Evolutionary conservation across 805 yeast genomes (phyloP).

Genomic region (Yarrowia yakushimensis): DNA sequence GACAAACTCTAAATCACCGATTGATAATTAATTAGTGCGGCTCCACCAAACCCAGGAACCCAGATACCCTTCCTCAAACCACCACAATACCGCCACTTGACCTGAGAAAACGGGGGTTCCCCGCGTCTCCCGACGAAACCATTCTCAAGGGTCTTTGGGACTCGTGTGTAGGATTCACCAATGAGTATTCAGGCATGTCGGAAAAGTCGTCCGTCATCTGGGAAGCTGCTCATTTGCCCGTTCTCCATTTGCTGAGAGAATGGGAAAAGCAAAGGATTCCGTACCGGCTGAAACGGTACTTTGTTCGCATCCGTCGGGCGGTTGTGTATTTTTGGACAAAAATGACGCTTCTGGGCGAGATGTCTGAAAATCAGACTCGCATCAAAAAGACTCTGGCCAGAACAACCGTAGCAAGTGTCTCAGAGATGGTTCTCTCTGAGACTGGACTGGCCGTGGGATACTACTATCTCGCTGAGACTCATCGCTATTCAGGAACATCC

Average conservation of each 20-base stretch:
- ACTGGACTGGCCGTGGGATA: neutral
- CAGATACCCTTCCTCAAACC: too few relatives aligned
- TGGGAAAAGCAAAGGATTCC: conserved; percentile 8
- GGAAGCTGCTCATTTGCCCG: neutral
- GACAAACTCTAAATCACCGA: neutral
- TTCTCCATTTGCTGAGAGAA: neutral
- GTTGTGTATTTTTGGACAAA: neutral
- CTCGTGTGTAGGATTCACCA: too few relatives aligned
- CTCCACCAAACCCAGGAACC: too few relatives aligned
- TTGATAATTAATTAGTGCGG: too few relatives aligned
- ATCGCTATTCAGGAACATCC: neutral
- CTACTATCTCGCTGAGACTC: neutral
- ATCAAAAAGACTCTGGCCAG: neutral
- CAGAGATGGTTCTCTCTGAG: neutral
- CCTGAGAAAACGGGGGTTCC: neutral
- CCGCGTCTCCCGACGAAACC: neutral
- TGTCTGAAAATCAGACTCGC: neutral
- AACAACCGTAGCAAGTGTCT: neutral
- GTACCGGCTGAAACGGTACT: neutral
- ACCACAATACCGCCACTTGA: neutral
- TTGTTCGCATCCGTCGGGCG: neutral
- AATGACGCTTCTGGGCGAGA: neutral
- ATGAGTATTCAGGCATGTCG: neutral
- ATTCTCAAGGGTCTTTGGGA: neutral
- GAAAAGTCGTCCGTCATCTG: neutral